Evolutionary conservation across 176 grass and related monocot species (phyloP).

Genomic region (Avena atlantica): DNA sequence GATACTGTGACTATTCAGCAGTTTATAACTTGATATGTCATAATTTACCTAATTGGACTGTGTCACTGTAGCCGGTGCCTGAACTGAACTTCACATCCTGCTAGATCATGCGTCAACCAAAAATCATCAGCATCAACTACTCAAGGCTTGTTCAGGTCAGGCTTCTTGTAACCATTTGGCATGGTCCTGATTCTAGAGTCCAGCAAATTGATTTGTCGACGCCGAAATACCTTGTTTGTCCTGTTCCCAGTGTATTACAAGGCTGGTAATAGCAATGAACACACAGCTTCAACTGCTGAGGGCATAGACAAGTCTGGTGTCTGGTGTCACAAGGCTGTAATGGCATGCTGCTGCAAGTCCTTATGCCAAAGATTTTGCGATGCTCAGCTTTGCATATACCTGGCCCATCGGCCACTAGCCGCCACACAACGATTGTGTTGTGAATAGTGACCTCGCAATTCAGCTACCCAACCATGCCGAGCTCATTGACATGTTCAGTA

Average conservation of each 20-base stretch:
- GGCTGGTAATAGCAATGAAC: no score
- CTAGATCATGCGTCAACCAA: constrained; percentile 52
- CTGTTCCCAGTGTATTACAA: background rate
- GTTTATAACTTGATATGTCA: background rate
- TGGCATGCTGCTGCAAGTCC: constrained; percentile 10
- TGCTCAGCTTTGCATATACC: background rate
- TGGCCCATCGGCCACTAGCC: background rate
- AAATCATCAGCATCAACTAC: constrained; percentile 53
- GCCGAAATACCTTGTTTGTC: background rate
- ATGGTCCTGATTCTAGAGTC: background rate
- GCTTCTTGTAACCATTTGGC: constrained; percentile 24
- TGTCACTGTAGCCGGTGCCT: background rate
- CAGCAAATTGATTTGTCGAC: background rate
- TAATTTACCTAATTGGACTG: constrained; percentile 14
- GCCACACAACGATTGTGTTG: background rate
- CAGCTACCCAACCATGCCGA: background rate
- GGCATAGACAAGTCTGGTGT: no score
- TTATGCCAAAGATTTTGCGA: background rate
- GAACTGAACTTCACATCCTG: constrained; percentile 13
- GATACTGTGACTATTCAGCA: background rate
- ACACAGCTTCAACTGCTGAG: no score
- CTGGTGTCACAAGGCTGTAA: background rate
- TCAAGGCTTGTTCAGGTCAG: background rate
- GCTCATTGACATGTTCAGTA: constrained; percentile 15
- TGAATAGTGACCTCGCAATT: background rate